Conservation (phyloP, 257 asterid species). For the Salvia rosmarinus region DNA sequence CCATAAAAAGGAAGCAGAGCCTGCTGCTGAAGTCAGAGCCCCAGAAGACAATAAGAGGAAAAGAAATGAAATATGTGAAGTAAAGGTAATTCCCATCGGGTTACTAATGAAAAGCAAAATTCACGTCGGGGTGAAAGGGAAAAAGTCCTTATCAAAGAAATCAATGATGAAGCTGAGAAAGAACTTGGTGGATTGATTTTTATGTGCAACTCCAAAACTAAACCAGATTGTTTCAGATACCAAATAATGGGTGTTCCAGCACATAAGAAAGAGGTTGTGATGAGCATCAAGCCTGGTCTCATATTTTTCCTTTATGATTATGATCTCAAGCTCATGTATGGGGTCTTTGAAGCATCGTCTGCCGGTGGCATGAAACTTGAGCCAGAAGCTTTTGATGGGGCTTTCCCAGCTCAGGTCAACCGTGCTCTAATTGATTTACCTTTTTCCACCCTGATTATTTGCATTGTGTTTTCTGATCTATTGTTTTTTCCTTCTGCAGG, state of each 20-base stretch:
- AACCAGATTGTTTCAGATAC: constrained; percentile 87
- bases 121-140: constrained; percentile 34
- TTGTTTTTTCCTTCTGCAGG: constrained; percentile 47
- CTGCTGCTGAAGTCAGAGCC: constrained; percentile 30
- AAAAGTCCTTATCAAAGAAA: constrained; percentile 27
- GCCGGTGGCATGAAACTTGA: constrained; percentile 92
- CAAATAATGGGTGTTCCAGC: constrained; percentile 77
- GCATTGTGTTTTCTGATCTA: constrained; percentile 21
- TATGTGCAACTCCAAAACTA: constrained; percentile 90
- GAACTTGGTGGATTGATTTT: constrained; percentile 82
- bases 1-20: constrained; percentile 38
- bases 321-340: constrained; percentile 88
- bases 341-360: constrained; percentile 82
- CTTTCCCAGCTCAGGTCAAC: constrained; percentile 87
- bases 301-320: constrained; percentile 84
- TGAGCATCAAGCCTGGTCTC: constrained; percentile 76
- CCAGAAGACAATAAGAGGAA: constrained; percentile 43
- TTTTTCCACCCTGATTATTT: constrained; percentile 19
- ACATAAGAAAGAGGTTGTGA: constrained; percentile 63
- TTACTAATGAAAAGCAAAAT: constrained; percentile 27
- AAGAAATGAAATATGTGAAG: constrained; percentile 35
- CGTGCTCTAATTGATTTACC: constrained; percentile 9
- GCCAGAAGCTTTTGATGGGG: constrained; percentile 84
- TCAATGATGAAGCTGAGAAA: constrained; percentile 41
- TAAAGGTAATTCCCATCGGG: background rate